phyloP scores from a whole-genome alignment of 768 basidiomycete genomes.

The Termitomyces sp. region DNA sequence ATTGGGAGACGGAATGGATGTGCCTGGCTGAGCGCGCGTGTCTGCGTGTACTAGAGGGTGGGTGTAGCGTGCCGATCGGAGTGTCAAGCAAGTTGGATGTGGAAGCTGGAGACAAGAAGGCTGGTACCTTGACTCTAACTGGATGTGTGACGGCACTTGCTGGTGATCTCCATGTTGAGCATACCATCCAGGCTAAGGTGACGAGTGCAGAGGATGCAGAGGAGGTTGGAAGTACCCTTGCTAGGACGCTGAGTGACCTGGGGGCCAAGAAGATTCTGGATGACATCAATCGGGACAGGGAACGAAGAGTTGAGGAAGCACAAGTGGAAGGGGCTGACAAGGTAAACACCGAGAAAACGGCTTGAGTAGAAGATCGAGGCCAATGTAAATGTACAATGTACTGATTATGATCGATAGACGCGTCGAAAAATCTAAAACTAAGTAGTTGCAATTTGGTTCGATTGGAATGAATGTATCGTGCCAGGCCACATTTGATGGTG shows the following conservation, averaged over 20 bases:
- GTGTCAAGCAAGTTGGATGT: conserved; percentile 53
- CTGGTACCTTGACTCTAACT: conserved; percentile 56
- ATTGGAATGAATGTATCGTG: conserved; percentile 27
- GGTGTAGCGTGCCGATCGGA: conserved; percentile 96
- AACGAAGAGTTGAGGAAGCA: conserved; percentile 42
- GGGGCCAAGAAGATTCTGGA: conserved; percentile 83
- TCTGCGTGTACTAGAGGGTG: conserved; percentile 89
- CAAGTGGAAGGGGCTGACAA: conserved; percentile 32
- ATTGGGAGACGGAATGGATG: conserved; percentile 74
- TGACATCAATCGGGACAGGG: conserved; percentile 74
- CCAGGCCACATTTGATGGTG: conserved; percentile 27
- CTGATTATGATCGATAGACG: conserved; percentile 1
- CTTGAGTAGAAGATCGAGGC: not conserved
- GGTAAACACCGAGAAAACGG: conserved; percentile 4
- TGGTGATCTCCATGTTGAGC: conserved; percentile 71
- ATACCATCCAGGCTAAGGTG: conserved; percentile 55
- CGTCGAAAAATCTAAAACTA: not conserved
- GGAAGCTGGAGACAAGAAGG: conserved; percentile 23
- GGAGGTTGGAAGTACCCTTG: conserved; percentile 64
- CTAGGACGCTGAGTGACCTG: conserved; percentile 55
- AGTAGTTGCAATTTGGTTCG: too few relatives aligned
- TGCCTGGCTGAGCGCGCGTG: conserved; percentile 87
- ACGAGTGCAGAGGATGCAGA: conserved; percentile 59
- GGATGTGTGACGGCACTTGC: conserved; percentile 85
- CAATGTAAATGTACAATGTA: conserved; percentile 2